Evolutionary conservation across 2,329 filamentous ascomycete genomes (phyloP).

Genomic region (Colletotrichum scovillei): DNA sequence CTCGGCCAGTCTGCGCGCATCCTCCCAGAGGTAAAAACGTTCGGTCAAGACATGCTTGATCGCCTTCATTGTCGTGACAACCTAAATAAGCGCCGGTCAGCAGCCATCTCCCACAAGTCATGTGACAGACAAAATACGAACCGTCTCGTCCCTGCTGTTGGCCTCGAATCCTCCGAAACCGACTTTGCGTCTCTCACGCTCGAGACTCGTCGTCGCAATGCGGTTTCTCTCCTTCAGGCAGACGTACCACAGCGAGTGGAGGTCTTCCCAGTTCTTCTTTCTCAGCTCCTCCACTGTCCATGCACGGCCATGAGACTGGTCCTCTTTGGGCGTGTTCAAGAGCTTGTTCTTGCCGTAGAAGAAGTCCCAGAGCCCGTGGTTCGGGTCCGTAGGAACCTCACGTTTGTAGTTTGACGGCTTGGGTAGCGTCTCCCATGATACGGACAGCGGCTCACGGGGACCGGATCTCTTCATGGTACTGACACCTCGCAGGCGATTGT

Average conservation of each 20-base stretch:
- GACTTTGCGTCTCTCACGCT: slow-evolving; percentile 74
- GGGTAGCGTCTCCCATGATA: slow-evolving; percentile 79
- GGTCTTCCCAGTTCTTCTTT: slow-evolving; percentile 91
- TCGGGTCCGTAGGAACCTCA: slow-evolving; percentile 68
- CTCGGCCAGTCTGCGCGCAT: slow-evolving; percentile 75
- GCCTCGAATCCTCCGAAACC: slow-evolving; percentile 81
- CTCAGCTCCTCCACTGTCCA: slow-evolving; percentile 91
- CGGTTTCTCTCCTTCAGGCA: slow-evolving; percentile 93
- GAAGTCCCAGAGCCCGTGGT: slow-evolving; percentile 94
- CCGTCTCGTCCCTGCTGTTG: slow-evolving; percentile 70
- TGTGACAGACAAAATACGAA: slow-evolving; percentile 56
- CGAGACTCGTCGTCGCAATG: slow-evolving; percentile 79
- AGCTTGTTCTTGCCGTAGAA: slow-evolving; percentile 78
- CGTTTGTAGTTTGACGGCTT: slow-evolving; percentile 75
- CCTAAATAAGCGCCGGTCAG: slow-evolving; percentile 58
- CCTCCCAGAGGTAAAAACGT: slow-evolving; percentile 88
- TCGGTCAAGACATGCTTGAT: slow-evolving; percentile 91
- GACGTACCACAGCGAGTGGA: slow-evolving; percentile 94
- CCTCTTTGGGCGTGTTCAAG: slow-evolving; percentile 79
- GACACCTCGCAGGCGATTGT: slow-evolving; percentile 83
- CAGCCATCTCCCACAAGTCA: neutral
- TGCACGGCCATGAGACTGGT: slow-evolving; percentile 77
- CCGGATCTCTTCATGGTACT: slow-evolving; percentile 85
- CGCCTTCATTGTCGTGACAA: slow-evolving; percentile 79
- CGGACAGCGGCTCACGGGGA: slow-evolving; percentile 77